Percentiles rank a stretch among this genome's conserved stretches.
phyloP scores from a whole-genome alignment of 306 rosid species.

The Cicer chorassanicum region DNA sequence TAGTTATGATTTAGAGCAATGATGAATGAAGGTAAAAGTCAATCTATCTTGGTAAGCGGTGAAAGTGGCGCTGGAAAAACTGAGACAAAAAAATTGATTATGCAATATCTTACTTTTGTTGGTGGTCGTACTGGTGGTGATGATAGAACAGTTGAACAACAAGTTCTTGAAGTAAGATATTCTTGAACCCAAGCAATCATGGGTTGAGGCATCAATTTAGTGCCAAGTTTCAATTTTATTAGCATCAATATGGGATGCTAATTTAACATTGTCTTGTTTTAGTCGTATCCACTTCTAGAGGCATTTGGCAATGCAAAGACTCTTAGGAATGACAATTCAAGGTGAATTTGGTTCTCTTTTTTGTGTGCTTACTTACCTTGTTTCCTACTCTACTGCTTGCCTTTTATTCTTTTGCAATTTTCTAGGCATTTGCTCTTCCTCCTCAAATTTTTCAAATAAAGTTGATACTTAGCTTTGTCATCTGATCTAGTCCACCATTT shows the following conservation, averaged over 20 bases:
- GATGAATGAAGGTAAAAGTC: slow-evolving; percentile 84
- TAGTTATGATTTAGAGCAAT: slow-evolving; percentile 82
- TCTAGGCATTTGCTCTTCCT: slow-evolving; percentile 15
- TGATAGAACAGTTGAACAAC: slow-evolving; percentile 93
- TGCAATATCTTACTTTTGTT: slow-evolving; percentile 97
- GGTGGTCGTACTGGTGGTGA: slow-evolving; percentile 92
- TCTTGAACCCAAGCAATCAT: slow-evolving; percentile 32
- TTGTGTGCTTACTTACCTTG: not conserved
- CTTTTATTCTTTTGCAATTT: slow-evolving; percentile 12
- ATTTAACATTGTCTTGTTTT: slow-evolving; percentile 45
- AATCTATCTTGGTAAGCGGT: slow-evolving; percentile 95
- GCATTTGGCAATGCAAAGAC: slow-evolving; percentile 99
- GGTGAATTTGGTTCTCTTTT: slow-evolving; percentile 54
- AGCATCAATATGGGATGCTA: slow-evolving; percentile 21
- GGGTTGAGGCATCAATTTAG: slow-evolving; percentile 17
- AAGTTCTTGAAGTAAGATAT: slow-evolving; percentile 97
- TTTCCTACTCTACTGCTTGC: not conserved
- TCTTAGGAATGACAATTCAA: slow-evolving; percentile 94
- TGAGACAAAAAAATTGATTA: slow-evolving; percentile 93
- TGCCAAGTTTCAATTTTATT: slow-evolving; percentile 35
- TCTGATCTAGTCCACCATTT: slow-evolving; percentile 3
- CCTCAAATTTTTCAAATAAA: not conserved
- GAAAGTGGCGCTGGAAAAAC: slow-evolving; percentile 99
- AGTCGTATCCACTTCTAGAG: slow-evolving; percentile 97
- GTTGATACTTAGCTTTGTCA: slow-evolving; percentile 18